Evolutionary conservation across 1,284 basidiomycete genomes (phyloP).

Genomic region (Ustilago shanxiensis): DNA sequence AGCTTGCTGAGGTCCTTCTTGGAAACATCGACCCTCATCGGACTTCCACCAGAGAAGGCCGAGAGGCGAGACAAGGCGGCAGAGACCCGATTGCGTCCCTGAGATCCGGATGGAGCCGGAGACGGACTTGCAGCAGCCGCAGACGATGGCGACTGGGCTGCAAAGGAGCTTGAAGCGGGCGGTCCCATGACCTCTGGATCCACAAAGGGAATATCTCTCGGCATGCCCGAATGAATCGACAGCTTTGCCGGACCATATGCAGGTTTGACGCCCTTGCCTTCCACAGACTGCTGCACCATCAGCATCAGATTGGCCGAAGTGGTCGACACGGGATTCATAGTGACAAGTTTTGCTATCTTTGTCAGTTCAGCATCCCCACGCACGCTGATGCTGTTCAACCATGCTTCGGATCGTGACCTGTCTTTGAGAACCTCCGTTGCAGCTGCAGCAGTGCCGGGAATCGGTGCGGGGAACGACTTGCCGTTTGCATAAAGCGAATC

Average conservation of each 20-base stretch:
- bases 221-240: constrained; percentile 23
- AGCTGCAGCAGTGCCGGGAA: constrained; percentile 10
- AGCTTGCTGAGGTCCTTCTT: constrained; percentile 33
- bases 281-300: constrained; percentile 30
- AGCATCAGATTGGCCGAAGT: constrained; percentile 26
- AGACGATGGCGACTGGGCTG: constrained; percentile 10
- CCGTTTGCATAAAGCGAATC: constrained; percentile 18
- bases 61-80: constrained; percentile 38
- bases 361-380: constrained; percentile 32
- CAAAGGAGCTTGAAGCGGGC: constrained; percentile 1
- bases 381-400: constrained; percentile 15
- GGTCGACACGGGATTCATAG: constrained; percentile 27
- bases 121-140: constrained; percentile 1
- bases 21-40: constrained; percentile 15
- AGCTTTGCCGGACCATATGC: constrained; percentile 24
- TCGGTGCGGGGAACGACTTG: constrained; percentile 1
- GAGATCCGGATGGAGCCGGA: constrained; percentile 10
- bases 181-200: constrained; percentile 40
- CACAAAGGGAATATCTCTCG: constrained; percentile 13
- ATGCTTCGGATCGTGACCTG: constrained; percentile 6
- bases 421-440: constrained; percentile 17
- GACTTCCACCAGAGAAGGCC: constrained; percentile 31
- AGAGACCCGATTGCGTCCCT: constrained; percentile 16
- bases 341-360: constrained; percentile 28
- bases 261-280: constrained; percentile 15